Evolutionary conservation across 805 yeast species (phyloP).

Genomic region (Wickerhamiella qilinensis): DNA sequence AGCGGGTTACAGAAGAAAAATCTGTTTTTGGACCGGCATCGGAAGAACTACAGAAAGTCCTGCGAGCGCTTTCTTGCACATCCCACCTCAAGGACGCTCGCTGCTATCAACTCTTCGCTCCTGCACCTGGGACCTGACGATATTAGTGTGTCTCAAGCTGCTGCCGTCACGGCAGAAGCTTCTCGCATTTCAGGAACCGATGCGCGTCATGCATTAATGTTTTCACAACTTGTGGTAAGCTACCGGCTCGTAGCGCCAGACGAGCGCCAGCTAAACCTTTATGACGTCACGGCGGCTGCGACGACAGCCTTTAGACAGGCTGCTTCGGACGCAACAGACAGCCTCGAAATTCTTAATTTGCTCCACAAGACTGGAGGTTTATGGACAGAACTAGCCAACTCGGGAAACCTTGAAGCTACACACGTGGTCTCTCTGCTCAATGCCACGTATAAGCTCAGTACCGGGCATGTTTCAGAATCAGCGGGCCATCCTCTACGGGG

Average conservation of each 20-base stretch:
- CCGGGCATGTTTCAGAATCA: not conserved
- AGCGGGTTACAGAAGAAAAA: too few species aligned
- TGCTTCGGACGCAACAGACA: not conserved
- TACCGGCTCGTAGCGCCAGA: constrained; percentile 1
- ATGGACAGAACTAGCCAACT: not conserved
- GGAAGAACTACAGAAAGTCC: too few species aligned
- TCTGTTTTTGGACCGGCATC: too few species aligned
- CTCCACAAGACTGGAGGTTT: not conserved
- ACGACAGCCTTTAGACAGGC: not conserved
- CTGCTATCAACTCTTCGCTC: not conserved
- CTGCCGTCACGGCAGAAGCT: not conserved
- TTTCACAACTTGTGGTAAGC: not conserved
- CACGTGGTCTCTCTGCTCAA: not conserved
- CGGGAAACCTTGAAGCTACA: not conserved
- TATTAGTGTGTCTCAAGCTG: not conserved
- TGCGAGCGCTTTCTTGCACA: not conserved
- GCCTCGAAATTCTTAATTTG: not conserved
- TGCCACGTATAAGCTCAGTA: not conserved
- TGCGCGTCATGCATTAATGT: not conserved
- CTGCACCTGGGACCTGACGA: not conserved
- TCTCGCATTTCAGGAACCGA: not conserved
- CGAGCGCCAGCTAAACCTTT: not conserved
- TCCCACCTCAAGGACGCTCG: not conserved
- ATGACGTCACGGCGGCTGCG: not conserved
- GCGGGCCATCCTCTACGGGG: not conserved